phyloP scores from a whole-genome alignment of 345 rosid genomes.

The Hevea brasiliensis region DNA sequence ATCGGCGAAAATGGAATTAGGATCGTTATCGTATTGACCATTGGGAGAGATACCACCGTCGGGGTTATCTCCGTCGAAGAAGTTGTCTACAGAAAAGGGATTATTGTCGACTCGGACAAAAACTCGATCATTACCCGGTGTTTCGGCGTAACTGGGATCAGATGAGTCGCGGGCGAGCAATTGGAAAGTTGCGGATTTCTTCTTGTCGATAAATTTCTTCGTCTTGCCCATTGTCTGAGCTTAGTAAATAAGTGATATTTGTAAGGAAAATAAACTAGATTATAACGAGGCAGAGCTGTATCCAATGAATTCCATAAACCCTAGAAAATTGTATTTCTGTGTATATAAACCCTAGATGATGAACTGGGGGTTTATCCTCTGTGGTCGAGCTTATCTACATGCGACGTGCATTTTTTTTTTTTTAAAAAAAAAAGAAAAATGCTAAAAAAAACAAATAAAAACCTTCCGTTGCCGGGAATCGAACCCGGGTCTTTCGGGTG shows the following conservation, averaged over 20 bases:
- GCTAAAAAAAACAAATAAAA: too few species aligned
- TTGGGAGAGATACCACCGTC: not conserved
- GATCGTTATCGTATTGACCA: conserved; percentile 24
- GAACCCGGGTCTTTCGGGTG: conserved; percentile 63
- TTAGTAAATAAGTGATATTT: too few species aligned
- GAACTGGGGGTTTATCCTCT: too few species aligned
- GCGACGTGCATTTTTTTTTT: too few species aligned
- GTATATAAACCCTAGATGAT: conserved; percentile 10
- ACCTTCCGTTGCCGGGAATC: conserved; percentile 67
- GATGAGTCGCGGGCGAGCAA: conserved; percentile 77
- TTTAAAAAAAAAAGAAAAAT: too few species aligned
- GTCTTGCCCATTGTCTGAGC: conserved; percentile 70
- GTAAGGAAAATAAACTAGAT: too few species aligned
- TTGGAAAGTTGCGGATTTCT: conserved; percentile 79
- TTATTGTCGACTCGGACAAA: conserved; percentile 81
- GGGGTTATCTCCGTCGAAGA: conserved; percentile 24
- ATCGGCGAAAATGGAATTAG: conserved; percentile 56
- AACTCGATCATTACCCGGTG: conserved; percentile 64
- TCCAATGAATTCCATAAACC: not conserved
- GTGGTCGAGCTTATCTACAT: too few species aligned
- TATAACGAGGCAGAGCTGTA: too few species aligned
- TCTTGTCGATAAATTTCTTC: conserved; percentile 92
- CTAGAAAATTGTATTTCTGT: not conserved
- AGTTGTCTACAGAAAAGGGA: conserved; percentile 33
- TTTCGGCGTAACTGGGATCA: conserved; percentile 56